Conservation (phyloP, 306 rosid species). For the Mimosa pudica region DNA sequence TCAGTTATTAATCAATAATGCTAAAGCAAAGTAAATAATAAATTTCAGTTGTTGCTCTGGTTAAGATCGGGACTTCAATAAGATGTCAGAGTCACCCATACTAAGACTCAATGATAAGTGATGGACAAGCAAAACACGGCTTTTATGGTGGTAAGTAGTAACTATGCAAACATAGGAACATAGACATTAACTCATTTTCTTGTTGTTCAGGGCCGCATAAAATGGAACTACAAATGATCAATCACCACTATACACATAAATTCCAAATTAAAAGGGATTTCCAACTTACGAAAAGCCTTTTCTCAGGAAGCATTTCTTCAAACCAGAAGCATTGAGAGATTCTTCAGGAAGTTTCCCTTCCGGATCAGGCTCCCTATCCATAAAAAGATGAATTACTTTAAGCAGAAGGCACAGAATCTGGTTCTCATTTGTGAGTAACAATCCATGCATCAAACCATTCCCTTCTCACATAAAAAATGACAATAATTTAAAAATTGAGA, state of each 20-base stretch:
- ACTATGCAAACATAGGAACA: conserved; percentile 11
- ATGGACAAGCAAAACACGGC: conserved; percentile 11
- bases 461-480: not conserved
- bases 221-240: conserved; percentile 18
- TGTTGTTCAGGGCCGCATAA: not conserved
- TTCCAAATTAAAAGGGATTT: conserved; percentile 34
- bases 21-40: conserved; percentile 22
- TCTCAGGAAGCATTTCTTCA: conserved; percentile 72
- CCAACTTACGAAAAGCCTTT: conserved; percentile 89
- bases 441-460: not conserved
- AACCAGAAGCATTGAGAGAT: conserved; percentile 71
- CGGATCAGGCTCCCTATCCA: conserved; percentile 74
- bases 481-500: not conserved
- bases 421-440: conserved; percentile 10
- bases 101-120: conserved; percentile 9
- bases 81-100: conserved; percentile 18
- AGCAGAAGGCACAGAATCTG: conserved; percentile 11
- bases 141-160: conserved; percentile 24
- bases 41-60: conserved; percentile 21
- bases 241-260: conserved; percentile 20
- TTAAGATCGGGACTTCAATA: conserved; percentile 11
- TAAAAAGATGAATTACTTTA: conserved; percentile 31
- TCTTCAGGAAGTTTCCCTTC: conserved; percentile 95
- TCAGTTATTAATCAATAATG: conserved; percentile 9
- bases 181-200: conserved; percentile 12